Evolutionary conservation across 345 rosid genomes (phyloP).

Genomic region (Bruguiera parviflora): DNA sequence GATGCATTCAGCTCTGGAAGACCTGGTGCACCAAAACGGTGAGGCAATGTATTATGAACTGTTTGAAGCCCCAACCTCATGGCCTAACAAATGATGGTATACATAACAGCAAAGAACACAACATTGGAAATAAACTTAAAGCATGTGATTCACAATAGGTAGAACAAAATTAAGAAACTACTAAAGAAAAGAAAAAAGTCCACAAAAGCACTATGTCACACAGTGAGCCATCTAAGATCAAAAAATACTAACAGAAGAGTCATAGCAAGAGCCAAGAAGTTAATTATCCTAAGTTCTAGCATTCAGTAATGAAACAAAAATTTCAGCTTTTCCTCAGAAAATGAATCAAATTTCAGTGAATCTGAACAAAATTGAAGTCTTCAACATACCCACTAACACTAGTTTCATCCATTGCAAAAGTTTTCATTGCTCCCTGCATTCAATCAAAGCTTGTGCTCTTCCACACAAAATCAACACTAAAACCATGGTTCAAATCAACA

Average conservation of each 20-base stretch:
- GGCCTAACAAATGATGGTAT: conserved; percentile 95
- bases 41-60: conserved; percentile 86
- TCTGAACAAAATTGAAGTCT: background rate
- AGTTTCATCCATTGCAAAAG: conserved; percentile 99
- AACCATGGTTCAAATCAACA: conserved; percentile 86
- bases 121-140: background rate
- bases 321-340: background rate
- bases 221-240: background rate
- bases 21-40: conserved; percentile 98
- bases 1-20: conserved; percentile 99
- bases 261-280: no score
- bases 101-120: conserved; percentile 56
- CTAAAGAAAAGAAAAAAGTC: background rate
- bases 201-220: background rate
- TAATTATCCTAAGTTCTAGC: no score
- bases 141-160: background rate
- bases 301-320: no score
- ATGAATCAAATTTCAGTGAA: background rate
- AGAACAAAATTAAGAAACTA: background rate
- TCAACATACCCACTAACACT: conserved; percentile 91
- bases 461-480: conserved; percentile 99
- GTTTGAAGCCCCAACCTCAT: conserved; percentile 96
- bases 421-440: conserved; percentile 99
- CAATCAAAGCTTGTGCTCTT: conserved; percentile 99
- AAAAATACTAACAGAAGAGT: no score